Percentiles rank a stretch among this genome's conserved stretches.
Evolutionary conservation across 805 yeast species (phyloP).

Genomic region (Nakazawaea wickerhamii): DNA sequence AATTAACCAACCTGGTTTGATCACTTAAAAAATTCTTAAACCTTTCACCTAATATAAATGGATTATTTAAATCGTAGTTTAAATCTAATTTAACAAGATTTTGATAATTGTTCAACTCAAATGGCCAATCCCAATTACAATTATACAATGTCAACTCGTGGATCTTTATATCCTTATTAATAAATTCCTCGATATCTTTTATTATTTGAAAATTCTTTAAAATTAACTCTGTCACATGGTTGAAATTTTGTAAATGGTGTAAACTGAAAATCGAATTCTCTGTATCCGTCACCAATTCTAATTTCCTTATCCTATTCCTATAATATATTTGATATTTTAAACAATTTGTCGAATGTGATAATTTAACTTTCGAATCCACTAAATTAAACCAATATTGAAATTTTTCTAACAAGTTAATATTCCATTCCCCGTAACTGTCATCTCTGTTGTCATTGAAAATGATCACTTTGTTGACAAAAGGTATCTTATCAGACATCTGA

Average conservation of each 20-base stretch:
- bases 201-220: slow-evolving; percentile 33
- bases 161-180: slow-evolving; percentile 24
- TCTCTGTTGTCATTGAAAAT: not conserved
- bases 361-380: slow-evolving; percentile 19
- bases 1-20: not conserved
- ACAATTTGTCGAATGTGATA: slow-evolving; percentile 28
- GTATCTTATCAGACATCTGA: not conserved
- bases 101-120: slow-evolving; percentile 30
- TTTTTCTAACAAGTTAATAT: slow-evolving; percentile 9
- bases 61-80: slow-evolving; percentile 21
- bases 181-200: slow-evolving; percentile 27
- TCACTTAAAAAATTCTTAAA: slow-evolving; percentile 25
- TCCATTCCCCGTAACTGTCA: slow-evolving; percentile 20
- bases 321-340: slow-evolving; percentile 24
- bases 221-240: slow-evolving; percentile 26
- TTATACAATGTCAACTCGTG: slow-evolving; percentile 29
- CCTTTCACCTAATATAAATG: slow-evolving; percentile 31
- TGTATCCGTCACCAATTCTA: slow-evolving; percentile 20
- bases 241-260: slow-evolving; percentile 36
- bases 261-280: slow-evolving; percentile 32
- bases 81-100: slow-evolving; percentile 21
- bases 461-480: not conserved
- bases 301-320: slow-evolving; percentile 13
- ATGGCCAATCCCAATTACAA: slow-evolving; percentile 58
- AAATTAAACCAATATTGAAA: slow-evolving; percentile 20